Base-by-base conservation (phyloP, 1,284 basidiomycete genomes). In the Irpex sp. region DNA sequence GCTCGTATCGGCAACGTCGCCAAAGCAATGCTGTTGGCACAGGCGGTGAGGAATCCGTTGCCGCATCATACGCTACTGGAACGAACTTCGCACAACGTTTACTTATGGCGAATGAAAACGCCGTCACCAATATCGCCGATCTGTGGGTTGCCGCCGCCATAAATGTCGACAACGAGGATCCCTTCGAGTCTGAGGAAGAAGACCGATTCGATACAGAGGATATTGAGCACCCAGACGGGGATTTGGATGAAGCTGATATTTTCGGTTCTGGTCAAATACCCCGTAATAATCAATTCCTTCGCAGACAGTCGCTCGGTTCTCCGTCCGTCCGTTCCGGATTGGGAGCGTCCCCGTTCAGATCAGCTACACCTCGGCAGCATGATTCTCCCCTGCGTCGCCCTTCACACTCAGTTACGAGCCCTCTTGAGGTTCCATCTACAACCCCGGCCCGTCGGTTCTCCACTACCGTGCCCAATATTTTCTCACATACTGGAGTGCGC, bases 61-160 rank as follows among this genome's bases (percentile, higher is more conserved):
- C 76, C 1, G 70, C 74, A 8, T 76, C 77, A 51, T 75, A 77
- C 6, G 75, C 74, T 17, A 75, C 75, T 5, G 79, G 75, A 1
- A 70, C 75, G 62, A 93, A 91, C 70, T 94, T 98, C 68, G 92
- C 96, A 0, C 94, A 98, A 72, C 84, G 93, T 65, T 75, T 97
- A n/a, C 78, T 97, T 33, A 88, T 97, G 77, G 93, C 95, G 3
- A 95, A 96, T 74, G 60, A 95, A 73, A 91, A 93, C 71, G 89
- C 92, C 1, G 93, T 95, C 5, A 93, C 91, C 58, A 91, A 89
- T 66, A 91, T 97, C 67, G 90, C 93, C 4, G 94, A 96, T 76
- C 79, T 97, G 13, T 97, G 95, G 94, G 92, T 97, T 63, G 94
- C 94, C 8, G 90, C 94, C 21, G 95, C 95, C 3, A 93, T 95